Conservation (phyloP, 1,284 basidiomycete genomes). For the Ustilago crameri region DNA sequence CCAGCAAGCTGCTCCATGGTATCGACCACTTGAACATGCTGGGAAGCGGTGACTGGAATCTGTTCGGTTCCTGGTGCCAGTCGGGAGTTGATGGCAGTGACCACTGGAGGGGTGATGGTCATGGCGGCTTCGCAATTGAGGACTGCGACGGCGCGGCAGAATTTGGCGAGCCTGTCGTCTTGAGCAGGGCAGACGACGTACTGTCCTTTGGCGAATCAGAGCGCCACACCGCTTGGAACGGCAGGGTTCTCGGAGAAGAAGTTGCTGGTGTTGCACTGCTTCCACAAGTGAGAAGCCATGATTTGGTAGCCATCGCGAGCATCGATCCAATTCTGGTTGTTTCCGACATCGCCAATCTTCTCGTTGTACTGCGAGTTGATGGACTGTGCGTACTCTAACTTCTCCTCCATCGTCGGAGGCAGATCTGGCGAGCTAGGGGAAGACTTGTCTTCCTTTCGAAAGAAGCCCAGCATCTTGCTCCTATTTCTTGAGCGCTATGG, state of each 20-base stretch:
- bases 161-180: constrained; percentile 25
- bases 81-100: constrained; percentile 75
- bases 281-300: constrained; percentile 47
- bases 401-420: constrained; percentile 22
- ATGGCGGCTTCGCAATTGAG: constrained; percentile 84
- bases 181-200: constrained; percentile 44
- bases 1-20: constrained; percentile 75
- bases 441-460: constrained; percentile 12
- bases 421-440: constrained; percentile 1
- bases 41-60: constrained; percentile 47
- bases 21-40: constrained; percentile 65
- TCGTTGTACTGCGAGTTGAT: constrained; percentile 13
- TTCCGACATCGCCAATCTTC: background rate
- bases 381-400: constrained; percentile 16
- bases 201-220: constrained; percentile 46
- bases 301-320: constrained; percentile 45
- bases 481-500: constrained; percentile 2
- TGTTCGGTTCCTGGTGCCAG: constrained; percentile 65
- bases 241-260: constrained; percentile 28
- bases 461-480: constrained; percentile 15
- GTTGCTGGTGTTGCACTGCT: constrained; percentile 21
- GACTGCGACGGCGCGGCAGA: constrained; percentile 72
- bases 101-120: constrained; percentile 81
- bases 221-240: constrained; percentile 36
- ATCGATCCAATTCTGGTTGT: constrained; percentile 38